Base-by-base conservation (phyloP, 1,284 basidiomycete species). In the Rhodotorula sp. region DNA sequence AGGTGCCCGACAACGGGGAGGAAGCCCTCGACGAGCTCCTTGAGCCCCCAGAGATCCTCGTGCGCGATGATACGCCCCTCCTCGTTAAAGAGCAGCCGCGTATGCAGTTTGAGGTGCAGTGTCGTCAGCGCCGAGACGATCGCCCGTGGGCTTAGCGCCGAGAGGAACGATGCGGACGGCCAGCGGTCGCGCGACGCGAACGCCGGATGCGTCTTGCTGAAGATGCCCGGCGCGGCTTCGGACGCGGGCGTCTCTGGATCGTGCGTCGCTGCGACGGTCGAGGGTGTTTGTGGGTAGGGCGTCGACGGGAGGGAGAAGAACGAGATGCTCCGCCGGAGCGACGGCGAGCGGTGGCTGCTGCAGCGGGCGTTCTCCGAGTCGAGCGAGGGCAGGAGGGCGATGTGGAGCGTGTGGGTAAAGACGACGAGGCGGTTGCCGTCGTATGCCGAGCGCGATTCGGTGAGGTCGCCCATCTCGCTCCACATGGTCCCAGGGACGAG, bases 21-120 rank as follows among this genome's bases (percentile, higher is more conserved):
- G n/a, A 75, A 56, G 53, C 71, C 71, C 50, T 76, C 74, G 61
- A 77, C 64, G 32, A 75, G 48, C 55, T 77, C 76, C 59, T 71
- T 76, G 13, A 77, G 29, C 0, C 74, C 74, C 66, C 67, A 74
- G 17, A 60, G 39, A 48, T 77, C 76, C 53, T 77, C 76, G 64
- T 77, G 76, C 17, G 25, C 19, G 53, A 67, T 66, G 51, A 77
- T 71, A 36, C 64, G 62, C 27, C 76, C 76, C 19, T 70, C 66
- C 46, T 74, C 72, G 60, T 70, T 70, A 66, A 77, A 76, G 7
- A 76, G 58, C 27, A 77, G 60, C 15, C 64, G 65, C 7, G 73
- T 73, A 50, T 75, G 70, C 13, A 76, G 67, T 53, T 71, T 72
- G 59, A 76, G 53, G 55, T 76, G 66, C 29, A 75, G 27, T 5